Evolutionary conservation across 1,284 basidiomycete genomes (phyloP).

Genomic region (Golubevia pallescens): DNA sequence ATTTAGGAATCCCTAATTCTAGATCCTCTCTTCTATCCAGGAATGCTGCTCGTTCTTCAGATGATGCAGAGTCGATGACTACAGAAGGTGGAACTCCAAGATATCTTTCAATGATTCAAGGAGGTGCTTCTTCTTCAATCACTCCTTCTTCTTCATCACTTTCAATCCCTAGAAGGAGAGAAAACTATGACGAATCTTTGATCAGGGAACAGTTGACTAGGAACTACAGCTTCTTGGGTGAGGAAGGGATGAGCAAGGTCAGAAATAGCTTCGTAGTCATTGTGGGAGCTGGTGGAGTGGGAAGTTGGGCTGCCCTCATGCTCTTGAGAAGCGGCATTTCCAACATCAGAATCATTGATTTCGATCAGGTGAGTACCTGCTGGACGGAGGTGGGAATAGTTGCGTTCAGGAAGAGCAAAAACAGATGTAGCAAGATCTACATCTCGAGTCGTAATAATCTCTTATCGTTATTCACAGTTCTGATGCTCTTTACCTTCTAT

Average conservation of each 20-base stretch:
- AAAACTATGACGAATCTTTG: conserved; percentile 60
- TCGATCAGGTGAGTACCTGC: conserved; percentile 54
- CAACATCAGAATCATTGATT: conserved; percentile 57
- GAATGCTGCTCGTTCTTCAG: background rate
- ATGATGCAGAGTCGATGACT: conserved; percentile 5
- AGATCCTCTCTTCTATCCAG: background rate
- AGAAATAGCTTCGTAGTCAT: conserved; percentile 81
- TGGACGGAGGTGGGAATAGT: too few relatives aligned
- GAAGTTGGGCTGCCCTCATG: conserved; percentile 94
- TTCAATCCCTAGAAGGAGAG: background rate
- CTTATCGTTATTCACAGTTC: too few relatives aligned
- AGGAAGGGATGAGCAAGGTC: conserved; percentile 83
- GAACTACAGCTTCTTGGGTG: conserved; percentile 93
- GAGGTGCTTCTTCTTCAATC: conserved; percentile 2
- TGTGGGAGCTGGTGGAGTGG: conserved; percentile 94
- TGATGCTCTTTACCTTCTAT: too few relatives aligned
- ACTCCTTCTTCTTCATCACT: background rate
- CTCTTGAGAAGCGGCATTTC: conserved; percentile 63
- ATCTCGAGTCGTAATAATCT: too few relatives aligned
- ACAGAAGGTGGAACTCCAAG: conserved; percentile 37
- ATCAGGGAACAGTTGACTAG: conserved; percentile 76
- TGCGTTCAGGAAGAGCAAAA: too few relatives aligned
- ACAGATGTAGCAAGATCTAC: too few relatives aligned
- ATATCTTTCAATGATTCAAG: conserved; percentile 27
- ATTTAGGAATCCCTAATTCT: background rate